A percentile compares a stretch with the other conserved stretches of the same genome.
Conservation (phyloP, 768 basidiomycete genomes). For the Suillus alpinus region DNA sequence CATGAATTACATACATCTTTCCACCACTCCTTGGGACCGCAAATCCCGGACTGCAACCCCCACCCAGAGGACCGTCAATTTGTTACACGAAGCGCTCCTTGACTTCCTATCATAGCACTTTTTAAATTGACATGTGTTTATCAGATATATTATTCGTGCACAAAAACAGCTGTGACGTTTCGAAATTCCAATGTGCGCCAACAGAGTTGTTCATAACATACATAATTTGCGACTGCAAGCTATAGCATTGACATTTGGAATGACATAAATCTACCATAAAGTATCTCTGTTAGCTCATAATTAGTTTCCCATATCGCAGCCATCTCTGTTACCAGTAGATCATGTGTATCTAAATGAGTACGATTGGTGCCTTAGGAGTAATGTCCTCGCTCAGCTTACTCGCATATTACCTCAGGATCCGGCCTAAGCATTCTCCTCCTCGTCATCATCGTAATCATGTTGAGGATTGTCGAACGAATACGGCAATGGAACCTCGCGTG, state of each 20-base stretch:
- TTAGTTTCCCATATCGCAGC: neutral
- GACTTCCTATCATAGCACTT: too few species aligned
- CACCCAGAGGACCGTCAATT: neutral
- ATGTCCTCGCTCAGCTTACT: neutral
- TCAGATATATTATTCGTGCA: too few species aligned
- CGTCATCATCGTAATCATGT: slow-evolving; percentile 44
- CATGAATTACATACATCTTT: neutral
- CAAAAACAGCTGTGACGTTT: neutral
- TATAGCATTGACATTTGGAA: neutral
- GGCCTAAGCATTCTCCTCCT: slow-evolving; percentile 35
- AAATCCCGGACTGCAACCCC: neutral
- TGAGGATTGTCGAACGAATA: slow-evolving; percentile 53
- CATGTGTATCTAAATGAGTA: neutral
- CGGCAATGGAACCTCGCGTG: slow-evolving; percentile 80
- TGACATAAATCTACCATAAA: neutral
- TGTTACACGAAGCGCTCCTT: neutral
- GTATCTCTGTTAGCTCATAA: neutral
- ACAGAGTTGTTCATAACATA: too few species aligned
- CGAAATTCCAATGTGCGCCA: neutral
- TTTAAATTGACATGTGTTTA: too few species aligned
- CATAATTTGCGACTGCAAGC: neutral
- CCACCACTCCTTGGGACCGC: neutral
- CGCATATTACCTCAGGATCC: neutral
- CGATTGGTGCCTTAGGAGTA: neutral
- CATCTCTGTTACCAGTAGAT: neutral